A percentile compares a stretch with the other conserved stretches of the same genome.
Conservation (phyloP, 345 rosid genomes). For the Isatis tinctoria region DNA sequence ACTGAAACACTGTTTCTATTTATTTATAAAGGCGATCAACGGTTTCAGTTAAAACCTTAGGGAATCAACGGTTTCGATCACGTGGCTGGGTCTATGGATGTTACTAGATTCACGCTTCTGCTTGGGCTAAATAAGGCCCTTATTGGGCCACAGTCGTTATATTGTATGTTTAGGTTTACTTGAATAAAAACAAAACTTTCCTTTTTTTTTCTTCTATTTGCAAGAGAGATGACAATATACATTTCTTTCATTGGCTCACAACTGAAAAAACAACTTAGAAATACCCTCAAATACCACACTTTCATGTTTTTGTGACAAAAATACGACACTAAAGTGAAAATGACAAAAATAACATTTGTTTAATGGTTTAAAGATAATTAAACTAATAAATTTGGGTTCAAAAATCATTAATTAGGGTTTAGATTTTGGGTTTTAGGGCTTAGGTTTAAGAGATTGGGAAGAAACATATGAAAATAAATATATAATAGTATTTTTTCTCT, state of each 20-base stretch:
- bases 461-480: no score
- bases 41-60: constrained; percentile 27
- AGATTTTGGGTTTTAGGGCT: no score
- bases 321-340: no score
- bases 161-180: not conserved
- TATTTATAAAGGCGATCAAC: constrained; percentile 25
- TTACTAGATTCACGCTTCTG: constrained; percentile 27
- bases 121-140: constrained; percentile 10
- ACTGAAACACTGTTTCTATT: constrained; percentile 10
- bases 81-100: constrained; percentile 14
- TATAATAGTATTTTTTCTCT: no score
- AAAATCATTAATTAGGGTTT: no score
- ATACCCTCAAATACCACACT: no score
- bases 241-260: not conserved
- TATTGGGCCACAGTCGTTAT: not conserved
- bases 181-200: not conserved
- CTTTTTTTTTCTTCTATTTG: not conserved
- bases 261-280: not conserved
- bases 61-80: constrained; percentile 34
- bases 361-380: no score
- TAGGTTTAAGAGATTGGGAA: no score
- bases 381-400: no score
- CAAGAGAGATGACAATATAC: not conserved
- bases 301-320: no score
- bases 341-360: no score